Conservation (phyloP, 1,139 yeast species). For the Blastobotrys malaysiensis region DNA sequence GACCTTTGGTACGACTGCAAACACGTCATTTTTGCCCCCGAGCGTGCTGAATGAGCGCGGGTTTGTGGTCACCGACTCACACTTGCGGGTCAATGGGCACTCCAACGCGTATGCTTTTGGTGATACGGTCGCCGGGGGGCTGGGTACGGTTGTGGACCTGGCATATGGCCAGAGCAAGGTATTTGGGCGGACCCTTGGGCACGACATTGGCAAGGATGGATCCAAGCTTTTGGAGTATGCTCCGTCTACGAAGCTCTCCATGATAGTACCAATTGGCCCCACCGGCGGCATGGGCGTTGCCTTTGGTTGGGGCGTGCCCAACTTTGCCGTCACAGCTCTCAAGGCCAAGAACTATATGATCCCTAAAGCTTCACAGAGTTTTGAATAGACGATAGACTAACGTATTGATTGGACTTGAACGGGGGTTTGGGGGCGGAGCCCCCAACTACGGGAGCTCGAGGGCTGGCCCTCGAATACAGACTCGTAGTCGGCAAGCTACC, state of each 20-base stretch:
- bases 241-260: constrained; percentile 1
- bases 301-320: constrained; percentile 22
- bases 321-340: constrained; percentile 16
- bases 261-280: constrained; percentile 19
- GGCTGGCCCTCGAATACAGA: no score
- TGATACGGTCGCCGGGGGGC: constrained; percentile 20
- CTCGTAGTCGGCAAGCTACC: no score
- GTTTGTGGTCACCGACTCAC: constrained; percentile 19
- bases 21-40: constrained; percentile 22
- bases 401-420: no score
- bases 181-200: constrained; percentile 15
- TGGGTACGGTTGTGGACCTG: constrained; percentile 19
- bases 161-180: constrained; percentile 13
- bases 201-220: constrained; percentile 12
- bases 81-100: constrained; percentile 22
- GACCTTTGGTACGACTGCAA: constrained; percentile 22
- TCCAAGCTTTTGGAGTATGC: neutral
- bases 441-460: no score
- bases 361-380: constrained; percentile 8
- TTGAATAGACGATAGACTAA: neutral
- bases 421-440: no score
- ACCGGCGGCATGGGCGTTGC: constrained; percentile 22
- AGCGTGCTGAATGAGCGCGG: constrained; percentile 16
- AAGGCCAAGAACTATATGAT: constrained; percentile 21
- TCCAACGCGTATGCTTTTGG: constrained; percentile 26